Conservation (phyloP, 176 grass and related monocot genomes). For the Musa acuminata region DNA sequence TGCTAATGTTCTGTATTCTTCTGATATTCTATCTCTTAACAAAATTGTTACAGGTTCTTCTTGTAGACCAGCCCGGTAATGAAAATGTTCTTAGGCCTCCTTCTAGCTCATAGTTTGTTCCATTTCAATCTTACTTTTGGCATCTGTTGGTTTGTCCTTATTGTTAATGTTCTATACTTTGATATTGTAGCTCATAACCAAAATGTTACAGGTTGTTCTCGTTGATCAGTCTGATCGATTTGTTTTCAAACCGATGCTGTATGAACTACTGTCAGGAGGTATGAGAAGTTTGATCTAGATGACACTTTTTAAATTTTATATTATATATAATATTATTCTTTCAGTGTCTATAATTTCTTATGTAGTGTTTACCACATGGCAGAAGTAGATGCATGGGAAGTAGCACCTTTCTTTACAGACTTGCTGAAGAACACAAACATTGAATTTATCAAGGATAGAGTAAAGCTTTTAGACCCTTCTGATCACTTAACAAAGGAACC, state of each 20-base stretch:
- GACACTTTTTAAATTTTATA: not conserved
- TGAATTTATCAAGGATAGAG: conserved; percentile 78
- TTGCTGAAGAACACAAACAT: conserved; percentile 67
- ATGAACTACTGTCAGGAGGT: conserved; percentile 92
- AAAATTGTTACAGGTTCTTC: no score
- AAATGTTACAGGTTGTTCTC: conserved; percentile 53
- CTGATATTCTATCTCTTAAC: not conserved
- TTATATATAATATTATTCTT: not conserved
- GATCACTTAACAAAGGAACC: conserved; percentile 54
- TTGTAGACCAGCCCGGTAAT: no score
- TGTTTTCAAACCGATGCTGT: conserved; percentile 95
- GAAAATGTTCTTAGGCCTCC: no score
- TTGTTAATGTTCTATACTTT: not conserved
- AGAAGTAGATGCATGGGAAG: conserved; percentile 98
- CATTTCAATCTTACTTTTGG: not conserved
- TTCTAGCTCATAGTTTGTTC: no score
- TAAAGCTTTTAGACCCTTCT: conserved; percentile 64
- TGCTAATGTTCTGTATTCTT: not conserved
- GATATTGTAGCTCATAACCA: not conserved
- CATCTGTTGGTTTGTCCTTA: conserved; percentile 12
- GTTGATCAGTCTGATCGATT: conserved; percentile 95
- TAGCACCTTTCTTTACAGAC: conserved; percentile 76
- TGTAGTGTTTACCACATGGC: conserved; percentile 15
- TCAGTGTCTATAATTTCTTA: conserved; percentile 9
- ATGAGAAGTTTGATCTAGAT: not conserved